Evolutionary conservation across 768 basidiomycete species (phyloP), one percentile per base, ranked within the genome.

Genomic region (Hydnum rufescens): DNA sequence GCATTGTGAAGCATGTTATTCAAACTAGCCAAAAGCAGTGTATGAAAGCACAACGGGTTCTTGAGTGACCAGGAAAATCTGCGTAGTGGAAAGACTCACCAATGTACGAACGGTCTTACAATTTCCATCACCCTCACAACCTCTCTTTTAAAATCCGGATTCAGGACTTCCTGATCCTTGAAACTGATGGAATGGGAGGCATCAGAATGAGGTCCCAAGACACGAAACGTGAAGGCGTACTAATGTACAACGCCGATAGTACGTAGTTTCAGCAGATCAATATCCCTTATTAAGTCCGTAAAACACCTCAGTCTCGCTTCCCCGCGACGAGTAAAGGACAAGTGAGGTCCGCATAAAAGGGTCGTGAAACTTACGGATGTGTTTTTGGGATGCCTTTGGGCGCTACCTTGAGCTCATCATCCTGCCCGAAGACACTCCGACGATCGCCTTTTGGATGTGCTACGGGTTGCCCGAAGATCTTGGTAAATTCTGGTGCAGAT

Each of bases 371-470:
- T 18, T 52, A 85, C 83, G 71, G 70, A 62, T 96, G 89, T 29
- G 72, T 72, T 65, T 89, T 97, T 50, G 75, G 74, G 5, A 93
- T 67, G 0, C 89, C 92, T 61, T 95, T 96, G 1, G 92, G 92
- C 3, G 89, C 86, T 0, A 76, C 77, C 67, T 95, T 96, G 29
- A 95, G 67, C 61, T 88, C 80, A 58, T 88, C 90, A 2, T 92
- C 87, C 53, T 65, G 62, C 0, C 93, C 92, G 63, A 92, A 99
- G 1, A 99, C 75, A 60, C 72, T 93, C 60, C 74, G 73, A 49
- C 78, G 67, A 52, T 68, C 65, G 18, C 83, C 81, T 52, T 80
- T 71, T 16, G 75, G 68, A 57, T 75, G 68, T 1, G 76, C 77
- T 49, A 65, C 68, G 0, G 87, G 70, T 51, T 76, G 68, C 0